Evolutionary conservation across 2,329 filamentous ascomycete species (phyloP).

Genomic region (Emericellopsis cladophorae): DNA sequence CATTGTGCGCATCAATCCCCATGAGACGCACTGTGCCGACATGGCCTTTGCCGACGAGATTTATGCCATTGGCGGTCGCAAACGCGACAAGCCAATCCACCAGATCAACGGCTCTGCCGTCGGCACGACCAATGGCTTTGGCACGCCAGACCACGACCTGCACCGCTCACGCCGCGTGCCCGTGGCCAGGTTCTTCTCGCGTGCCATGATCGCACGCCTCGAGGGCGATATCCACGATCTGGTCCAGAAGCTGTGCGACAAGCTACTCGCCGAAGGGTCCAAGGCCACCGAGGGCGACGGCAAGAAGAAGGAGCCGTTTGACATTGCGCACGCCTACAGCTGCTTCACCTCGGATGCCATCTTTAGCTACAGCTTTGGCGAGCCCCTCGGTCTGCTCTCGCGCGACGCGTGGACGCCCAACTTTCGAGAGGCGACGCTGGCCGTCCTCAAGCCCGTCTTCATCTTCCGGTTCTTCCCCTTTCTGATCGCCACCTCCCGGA

Average conservation of each 20-base stretch:
- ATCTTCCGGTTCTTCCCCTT: slow-evolving; percentile 6
- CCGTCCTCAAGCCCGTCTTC: slow-evolving; percentile 15
- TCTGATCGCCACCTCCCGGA: background rate
- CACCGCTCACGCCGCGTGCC: slow-evolving; percentile 13
- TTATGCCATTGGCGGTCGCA: slow-evolving; percentile 10
- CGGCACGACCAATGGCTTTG: slow-evolving; percentile 9
- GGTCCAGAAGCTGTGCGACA: slow-evolving; percentile 14
- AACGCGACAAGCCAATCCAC: slow-evolving; percentile 4
- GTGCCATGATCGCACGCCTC: slow-evolving; percentile 13
- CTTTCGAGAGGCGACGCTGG: slow-evolving; percentile 16
- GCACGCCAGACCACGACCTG: slow-evolving; percentile 11
- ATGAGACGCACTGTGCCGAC: slow-evolving; percentile 19
- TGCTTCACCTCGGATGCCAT: slow-evolving; percentile 26
- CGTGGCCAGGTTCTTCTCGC: slow-evolving; percentile 17
- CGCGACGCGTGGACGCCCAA: slow-evolving; percentile 22
- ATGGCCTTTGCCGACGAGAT: slow-evolving; percentile 17
- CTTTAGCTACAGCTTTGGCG: slow-evolving; percentile 22
- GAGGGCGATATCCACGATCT: slow-evolving; percentile 13
- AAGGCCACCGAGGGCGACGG: background rate
- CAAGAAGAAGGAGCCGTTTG: slow-evolving; percentile 2
- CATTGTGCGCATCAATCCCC: slow-evolving; percentile 22
- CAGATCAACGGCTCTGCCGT: slow-evolving; percentile 3
- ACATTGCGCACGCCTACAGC: slow-evolving; percentile 14
- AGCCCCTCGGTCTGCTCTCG: slow-evolving; percentile 17
- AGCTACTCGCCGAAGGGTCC: slow-evolving; percentile 7